Evolutionary conservation across 1,284 basidiomycete genomes (phyloP), one percentile per base, ranked within the genome.

Genomic region (Xerocomus minutiporus): DNA sequence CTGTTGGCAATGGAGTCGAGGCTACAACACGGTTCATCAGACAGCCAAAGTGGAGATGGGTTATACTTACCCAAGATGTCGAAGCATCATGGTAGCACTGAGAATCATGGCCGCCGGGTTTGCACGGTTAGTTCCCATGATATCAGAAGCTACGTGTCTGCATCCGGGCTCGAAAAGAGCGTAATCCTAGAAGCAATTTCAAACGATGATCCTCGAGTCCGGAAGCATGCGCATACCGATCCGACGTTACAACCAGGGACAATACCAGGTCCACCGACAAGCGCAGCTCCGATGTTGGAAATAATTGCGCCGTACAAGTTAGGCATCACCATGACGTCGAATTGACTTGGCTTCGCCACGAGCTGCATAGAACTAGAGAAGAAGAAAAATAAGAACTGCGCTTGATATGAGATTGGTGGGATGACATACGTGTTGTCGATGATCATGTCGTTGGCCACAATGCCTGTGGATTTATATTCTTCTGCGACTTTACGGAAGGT

Each of bases 241-340:
- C 96, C 96, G 66, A 99, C 91, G 75, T 99, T 99, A 79, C 93
- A 97, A 42, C 97, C 97, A 26, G 96, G 96, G 26, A 99, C 96
- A 63, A 97, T 88, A 71, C 96, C 96, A 41, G 97, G 96, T 49
- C 96, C 96, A 71, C 96, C 96, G 57, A 99, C 96, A 31, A 99
- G 88, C 26, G 95, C 97, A 57, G 97, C 95, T 65, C 96, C 96
- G 57, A 99, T 98, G 80, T 99, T 98, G 60, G 92, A 93, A 57
- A 97, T 91, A 63, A 99, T 98, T 67, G 94, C 95, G 58, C 96
- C 96, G 75, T 98, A 98, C 68, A 91, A 69, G 71, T 95, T 95
- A 53, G 92, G 93, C 93, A 97, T 97, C 69, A 97, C 95, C 94
- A 99, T 97, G 57, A 98, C 96, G 69, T 98, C 96, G 67, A 98